Base-by-base conservation (phyloP, 2,329 filamentous ascomycete species). In the Tolypocladium tundrense region DNA sequence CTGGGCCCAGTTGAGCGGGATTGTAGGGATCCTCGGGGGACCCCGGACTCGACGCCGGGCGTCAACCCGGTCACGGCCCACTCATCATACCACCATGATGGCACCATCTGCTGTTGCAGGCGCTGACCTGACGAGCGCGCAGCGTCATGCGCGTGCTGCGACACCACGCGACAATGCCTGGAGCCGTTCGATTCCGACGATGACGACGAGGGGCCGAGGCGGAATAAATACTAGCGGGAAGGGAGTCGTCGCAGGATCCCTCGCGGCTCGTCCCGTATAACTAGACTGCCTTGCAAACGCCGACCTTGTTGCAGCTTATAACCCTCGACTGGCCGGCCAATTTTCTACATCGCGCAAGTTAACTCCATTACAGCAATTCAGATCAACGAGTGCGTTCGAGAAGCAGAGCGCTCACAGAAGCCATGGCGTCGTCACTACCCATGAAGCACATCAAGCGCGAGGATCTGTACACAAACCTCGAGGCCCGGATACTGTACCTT, bases 381-480 rank as follows among this genome's bases (percentile, higher is more conserved):
- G 35, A 50, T 16, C 45, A 10, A 24, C 5, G 31, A 31, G 16
- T 4, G 27, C 27, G 31, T 33, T 8, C 31, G 16, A 16, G 4
- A 35, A 51, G 48, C 48, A 33, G 31, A n/a, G 16, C 10, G 8
- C 4, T 4, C 31, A 8, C 27, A 35, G 19, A 19, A 21, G 41
- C 19, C 45, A 72, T 72, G 70, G 62, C 64, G 53, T 64, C 61
- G 48, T 60, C 67, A 61, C 59, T 67, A 56, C 68, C 68, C 24
- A 75, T 75, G 67, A 76, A 85, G 68, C 87, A 90, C 66, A 79
- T 91, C 63, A 82, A 87, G 69, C 83, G 88, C 51, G 83, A 86
- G 70, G 83, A 87, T 48, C 77, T 91, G 7, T 90, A 90, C 71
- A 88, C 84, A 31, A 83, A 82, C 63, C 78, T 91, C 19, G 86